Base-by-base conservation (phyloP, 768 basidiomycete species). In the Auricularia auricula-judae region DNA sequence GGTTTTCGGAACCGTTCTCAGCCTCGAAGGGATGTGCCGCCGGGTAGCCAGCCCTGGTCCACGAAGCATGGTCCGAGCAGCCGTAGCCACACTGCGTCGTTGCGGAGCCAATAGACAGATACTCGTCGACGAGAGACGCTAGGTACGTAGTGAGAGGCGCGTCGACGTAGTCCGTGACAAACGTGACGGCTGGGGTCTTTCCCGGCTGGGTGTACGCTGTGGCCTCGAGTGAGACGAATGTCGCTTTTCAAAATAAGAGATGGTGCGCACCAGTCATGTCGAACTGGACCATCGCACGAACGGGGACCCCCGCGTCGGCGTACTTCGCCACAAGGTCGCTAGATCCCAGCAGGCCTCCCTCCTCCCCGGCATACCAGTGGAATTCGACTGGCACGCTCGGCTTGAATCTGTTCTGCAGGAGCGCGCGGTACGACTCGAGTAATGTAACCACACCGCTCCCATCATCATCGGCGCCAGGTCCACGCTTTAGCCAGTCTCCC, bases 161-260 rank as follows among this genome's bases (percentile, higher is more conserved):
- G 44, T 65, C 56, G 29, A 53, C 64, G 42, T 42, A 33, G 44
- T 42, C 47, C 14, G 53, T 61, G 14, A 18, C n/a, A 8, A 60
- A 21, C 39, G 36, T 29, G 34, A 65, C 36, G 47, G 39, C 34
- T 5, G n/a, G 16, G 3, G 69, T 74, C 33, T 78, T 76, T 0
- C 82, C 82, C 18, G 76, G 74, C 47, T 8, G 47, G 1, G 70
- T 77, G 78, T 71, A 81, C 80, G 76, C 80, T 51, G 47, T 18
- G 4, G 11, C 11, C 5, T 16, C 14, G 11, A 21, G 8, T 7
- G 21, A 18, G 18, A 33, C 2, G 29, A 29, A 3, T 3, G 29
- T 29, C 29, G 29, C 29, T 29, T 29, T 29, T 29, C 29, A 29
- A 29, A 29, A 29, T 29, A 3, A 29, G 2, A 29, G 73, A 36